phyloP scores from a whole-genome alignment of 208 protist species.

The Trypanosoma boissoni region DNA sequence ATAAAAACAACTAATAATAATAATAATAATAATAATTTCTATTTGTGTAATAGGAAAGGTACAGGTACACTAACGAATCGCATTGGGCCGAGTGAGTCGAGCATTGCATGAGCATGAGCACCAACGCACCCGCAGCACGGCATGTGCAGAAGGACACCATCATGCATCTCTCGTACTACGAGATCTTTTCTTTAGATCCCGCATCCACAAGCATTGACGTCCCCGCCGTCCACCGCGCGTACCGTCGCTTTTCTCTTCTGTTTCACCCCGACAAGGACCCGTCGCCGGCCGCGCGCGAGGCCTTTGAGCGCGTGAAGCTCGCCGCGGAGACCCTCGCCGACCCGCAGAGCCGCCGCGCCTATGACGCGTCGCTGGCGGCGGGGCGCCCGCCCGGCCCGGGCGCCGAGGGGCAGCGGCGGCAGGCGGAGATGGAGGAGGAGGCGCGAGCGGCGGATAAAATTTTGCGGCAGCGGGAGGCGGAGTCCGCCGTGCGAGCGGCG shows the following conservation, averaged over 20 bases:
- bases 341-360: slow-evolving; percentile 29
- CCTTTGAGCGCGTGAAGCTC: slow-evolving; percentile 60
- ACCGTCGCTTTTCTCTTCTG: slow-evolving; percentile 66
- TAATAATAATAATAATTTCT: slow-evolving; percentile 27
- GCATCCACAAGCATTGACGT: slow-evolving; percentile 15
- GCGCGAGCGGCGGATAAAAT: slow-evolving; percentile 52
- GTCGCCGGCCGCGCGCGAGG: slow-evolving; percentile 48
- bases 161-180: slow-evolving; percentile 43
- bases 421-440: slow-evolving; percentile 43
- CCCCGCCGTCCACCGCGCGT: slow-evolving; percentile 26
- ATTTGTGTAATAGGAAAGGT: no score
- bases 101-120: no score
- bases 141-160: slow-evolving; percentile 54
- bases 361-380: slow-evolving; percentile 29
- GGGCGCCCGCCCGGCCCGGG: neutral
- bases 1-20: slow-evolving; percentile 10
- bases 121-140: neutral
- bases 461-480: slow-evolving; percentile 45
- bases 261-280: slow-evolving; percentile 88
- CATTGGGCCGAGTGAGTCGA: no score
- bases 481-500: slow-evolving; percentile 26
- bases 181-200: slow-evolving; percentile 49
- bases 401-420: slow-evolving; percentile 22
- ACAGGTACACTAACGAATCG: no score
- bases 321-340: slow-evolving; percentile 70